phyloP scores from a whole-genome alignment of 1,284 basidiomycete genomes.

The Malassezia caprae region DNA sequence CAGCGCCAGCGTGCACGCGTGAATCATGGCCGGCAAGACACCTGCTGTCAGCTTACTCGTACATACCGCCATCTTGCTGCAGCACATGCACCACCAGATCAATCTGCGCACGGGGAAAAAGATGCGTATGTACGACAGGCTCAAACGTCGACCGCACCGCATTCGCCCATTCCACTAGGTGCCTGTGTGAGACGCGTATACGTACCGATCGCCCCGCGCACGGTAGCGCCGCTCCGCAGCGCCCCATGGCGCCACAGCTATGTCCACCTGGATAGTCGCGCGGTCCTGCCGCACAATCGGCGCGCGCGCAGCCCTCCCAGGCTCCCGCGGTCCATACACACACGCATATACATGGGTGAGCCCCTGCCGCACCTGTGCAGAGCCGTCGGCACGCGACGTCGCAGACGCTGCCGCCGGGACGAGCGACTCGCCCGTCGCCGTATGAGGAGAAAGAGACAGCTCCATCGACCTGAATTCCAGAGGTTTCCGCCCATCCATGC shows the following conservation, averaged over 20 bases:
- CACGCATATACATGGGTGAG: conserved; percentile 75
- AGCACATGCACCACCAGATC: conserved; percentile 85
- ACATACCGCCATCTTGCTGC: conserved; percentile 71
- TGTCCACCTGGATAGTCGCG: conserved; percentile 61
- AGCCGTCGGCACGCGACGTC: conserved; percentile 61
- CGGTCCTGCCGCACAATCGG: conserved; percentile 28
- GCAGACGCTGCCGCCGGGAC: conserved; percentile 14
- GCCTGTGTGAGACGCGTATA: conserved; percentile 53
- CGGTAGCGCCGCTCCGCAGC: conserved; percentile 66
- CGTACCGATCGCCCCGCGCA: conserved; percentile 51
- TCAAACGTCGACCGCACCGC: conserved; percentile 88
- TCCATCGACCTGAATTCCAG: conserved; percentile 75
- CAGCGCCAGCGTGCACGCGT: conserved; percentile 83
- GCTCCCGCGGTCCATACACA: conserved; percentile 84
- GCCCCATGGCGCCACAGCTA: conserved; percentile 60
- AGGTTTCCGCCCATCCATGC: conserved; percentile 80
- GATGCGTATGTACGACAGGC: conserved; percentile 75
- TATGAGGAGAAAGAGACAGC: conserved; percentile 67
- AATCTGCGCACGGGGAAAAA: conserved; percentile 88
- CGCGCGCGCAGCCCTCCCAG: conserved; percentile 48
- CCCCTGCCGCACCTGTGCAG: conserved; percentile 73
- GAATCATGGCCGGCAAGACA: conserved; percentile 82
- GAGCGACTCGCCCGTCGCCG: conserved; percentile 35
- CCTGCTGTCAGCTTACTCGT: conserved; percentile 49
- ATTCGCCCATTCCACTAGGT: conserved; percentile 73